Conservation (phyloP, 176 grass and related monocot species). For the Oryza glumipatula region DNA sequence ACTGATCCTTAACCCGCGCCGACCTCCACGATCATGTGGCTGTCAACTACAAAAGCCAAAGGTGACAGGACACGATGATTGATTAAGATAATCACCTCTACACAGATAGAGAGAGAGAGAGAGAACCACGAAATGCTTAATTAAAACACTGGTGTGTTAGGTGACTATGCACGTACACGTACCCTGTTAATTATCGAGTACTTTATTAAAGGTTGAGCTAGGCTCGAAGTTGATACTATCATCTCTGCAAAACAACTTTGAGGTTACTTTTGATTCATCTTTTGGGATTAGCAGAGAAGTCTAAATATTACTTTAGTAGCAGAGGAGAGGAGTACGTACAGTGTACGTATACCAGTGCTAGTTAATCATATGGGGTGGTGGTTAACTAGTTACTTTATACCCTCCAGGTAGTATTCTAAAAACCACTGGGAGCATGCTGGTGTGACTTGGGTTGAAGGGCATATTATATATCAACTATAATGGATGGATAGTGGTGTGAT, state of each 20-base stretch:
- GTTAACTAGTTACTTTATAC: no score
- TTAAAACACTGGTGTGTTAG: not conserved
- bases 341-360: not conserved
- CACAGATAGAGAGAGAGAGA: not conserved
- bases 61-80: not conserved
- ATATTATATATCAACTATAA: no score
- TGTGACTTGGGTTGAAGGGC: no score
- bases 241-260: not conserved
- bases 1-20: not conserved
- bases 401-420: not conserved
- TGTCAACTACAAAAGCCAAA: constrained; percentile 22
- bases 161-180: not conserved
- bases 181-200: not conserved
- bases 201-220: not conserved
- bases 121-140: not conserved
- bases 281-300: not conserved
- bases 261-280: not conserved
- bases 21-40: constrained; percentile 7
- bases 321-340: not conserved
- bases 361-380: no score
- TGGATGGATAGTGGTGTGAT: no score
- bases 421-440: no score
- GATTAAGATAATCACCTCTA: not conserved
- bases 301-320: not conserved
- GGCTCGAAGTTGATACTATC: constrained; percentile 5